These are phyloP conservation scores for Phlebiopsis flavidoalba DNA, from an alignment of 768 basidiomycete genomes.

Conservation along the genomic window DNA sequence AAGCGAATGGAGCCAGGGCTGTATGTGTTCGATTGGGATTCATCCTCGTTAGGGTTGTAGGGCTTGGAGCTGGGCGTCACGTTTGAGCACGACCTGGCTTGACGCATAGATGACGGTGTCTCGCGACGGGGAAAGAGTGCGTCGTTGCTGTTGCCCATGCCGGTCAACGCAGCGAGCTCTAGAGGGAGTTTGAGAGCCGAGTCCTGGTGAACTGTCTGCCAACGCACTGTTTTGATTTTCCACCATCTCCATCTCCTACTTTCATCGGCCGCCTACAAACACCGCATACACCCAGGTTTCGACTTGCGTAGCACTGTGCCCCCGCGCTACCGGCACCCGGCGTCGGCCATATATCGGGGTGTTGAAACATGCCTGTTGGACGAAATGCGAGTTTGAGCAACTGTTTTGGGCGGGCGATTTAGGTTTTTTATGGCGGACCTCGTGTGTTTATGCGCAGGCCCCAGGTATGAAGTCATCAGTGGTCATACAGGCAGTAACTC, in stretches of 20 bases:
- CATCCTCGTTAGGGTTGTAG: constrained; percentile 78
- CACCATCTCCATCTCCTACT: constrained; percentile 80
- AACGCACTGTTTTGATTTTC: constrained; percentile 83
- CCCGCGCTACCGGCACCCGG: constrained; percentile 47
- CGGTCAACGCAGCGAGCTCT: constrained; percentile 94
- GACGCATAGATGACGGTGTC: constrained; percentile 36
- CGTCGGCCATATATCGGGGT: constrained; percentile 92
- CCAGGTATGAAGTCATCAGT: not conserved
- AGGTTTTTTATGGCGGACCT: not conserved
- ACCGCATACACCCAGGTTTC: constrained; percentile 91
- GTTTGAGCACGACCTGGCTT: constrained; percentile 18
- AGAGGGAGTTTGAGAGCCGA: constrained; percentile 11
- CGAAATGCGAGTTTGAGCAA: not conserved
- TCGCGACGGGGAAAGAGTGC: constrained; percentile 70
- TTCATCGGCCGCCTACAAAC: constrained; percentile 98
- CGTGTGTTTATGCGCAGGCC: not conserved
- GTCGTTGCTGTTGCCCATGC: constrained; percentile 65
- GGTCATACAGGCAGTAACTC: not conserved
- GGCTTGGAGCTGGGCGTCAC: constrained; percentile 29
- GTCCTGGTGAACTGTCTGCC: not conserved
- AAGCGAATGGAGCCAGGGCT: constrained; percentile 10
- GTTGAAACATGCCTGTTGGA: constrained; percentile 82
- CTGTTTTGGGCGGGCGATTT: not conserved
- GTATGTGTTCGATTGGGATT: constrained; percentile 59
- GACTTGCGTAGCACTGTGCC: constrained; percentile 44